Conservation (phyloP, 306 rosid genomes). For the Prunus persica region Prunus_persica_NCBIv2 NC_034009.1:1562501-1563000, state of each 20-base stretch:
- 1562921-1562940: constrained; percentile 4
- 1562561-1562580: neutral
- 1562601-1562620: neutral
- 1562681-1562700: neutral
- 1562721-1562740: constrained; percentile 39
- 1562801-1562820: constrained; percentile 62
- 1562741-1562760: neutral
- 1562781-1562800: constrained; percentile 43
- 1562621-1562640: neutral
- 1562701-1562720: constrained; percentile 36
- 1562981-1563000: neutral
- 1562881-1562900: constrained; percentile 21
- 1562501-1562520: too few relatives aligned
- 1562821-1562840: constrained; percentile 25
- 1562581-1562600: neutral
- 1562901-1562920: constrained; percentile 27
- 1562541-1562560: neutral
- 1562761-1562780: constrained; percentile 9
- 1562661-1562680: neutral
- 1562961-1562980: constrained; percentile 1
- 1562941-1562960: constrained; percentile 2
- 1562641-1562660: neutral
- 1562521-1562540: too few relatives aligned
- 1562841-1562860: constrained; percentile 44
- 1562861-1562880: constrained; percentile 36